Evolutionary conservation across 23 red algal species (phyloP), one percentile per base, ranked within the genome.

Genomic region (Gracilaria gracilis): DNA sequence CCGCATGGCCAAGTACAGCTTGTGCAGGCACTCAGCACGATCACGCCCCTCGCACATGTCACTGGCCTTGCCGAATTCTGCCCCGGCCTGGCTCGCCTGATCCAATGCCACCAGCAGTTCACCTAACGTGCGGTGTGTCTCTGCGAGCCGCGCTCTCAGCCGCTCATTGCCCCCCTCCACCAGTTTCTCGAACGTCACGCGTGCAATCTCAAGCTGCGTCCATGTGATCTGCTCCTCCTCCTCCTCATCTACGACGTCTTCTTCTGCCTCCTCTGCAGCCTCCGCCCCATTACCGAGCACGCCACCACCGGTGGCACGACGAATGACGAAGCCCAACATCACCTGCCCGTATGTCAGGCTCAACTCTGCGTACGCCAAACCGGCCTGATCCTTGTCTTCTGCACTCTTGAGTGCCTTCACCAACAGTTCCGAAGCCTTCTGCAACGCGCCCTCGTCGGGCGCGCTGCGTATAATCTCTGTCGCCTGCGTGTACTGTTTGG

Each of bases 31-130:
- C 37, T 75, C 69, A 1, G 69, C 69, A 7, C 39, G 35, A 1
- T 46, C 19, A 8, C 69, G 69, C 35, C 69, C 69, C 35, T 75
- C 69, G 39, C 69, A 75, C 37, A 75, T 9, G 4, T 47, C n/a
- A 31, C 37, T 47, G 17, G 35, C 69, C 69, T 75, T 75, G 35
- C 69, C 69, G 39, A 75, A 75, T 19, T 75, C 69, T 1, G 14
- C 69, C 39, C 69, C 69, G 37, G 69, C 69, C 69, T 75, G 69
- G 19, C 39, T 75, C 69, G 69, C 69, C 37, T 75, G 69, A 75
- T 75, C 69, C 69, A 75, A 32, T 46, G 69, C 69, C 33, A 75
- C 69, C 23, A 75, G 39, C 69, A 75, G 39, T 23, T 75, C 69
- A 1, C 69, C 69, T 36, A 75, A 44, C 29, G 69, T 75, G 39